Conservation (phyloP, 495 filamentous ascomycete genomes). For the Lophiostoma macrostomum region DNA sequence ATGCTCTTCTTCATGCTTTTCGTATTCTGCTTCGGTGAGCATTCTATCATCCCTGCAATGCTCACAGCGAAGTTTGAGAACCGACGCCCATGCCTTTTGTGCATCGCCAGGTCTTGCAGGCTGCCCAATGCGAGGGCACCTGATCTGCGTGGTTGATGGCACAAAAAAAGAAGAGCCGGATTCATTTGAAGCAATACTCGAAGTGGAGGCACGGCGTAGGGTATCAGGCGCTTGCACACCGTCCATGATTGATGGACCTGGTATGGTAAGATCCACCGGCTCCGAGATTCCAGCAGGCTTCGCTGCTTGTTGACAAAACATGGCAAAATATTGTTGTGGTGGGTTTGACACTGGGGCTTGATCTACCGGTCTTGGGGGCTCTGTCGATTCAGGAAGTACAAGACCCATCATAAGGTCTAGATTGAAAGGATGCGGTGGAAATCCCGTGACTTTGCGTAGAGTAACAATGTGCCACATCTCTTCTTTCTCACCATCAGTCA, state of each 20-base stretch:
- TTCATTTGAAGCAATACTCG: not conserved
- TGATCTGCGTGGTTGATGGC: constrained; percentile 9
- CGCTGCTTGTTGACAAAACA: too few relatives aligned
- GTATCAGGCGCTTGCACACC: too few relatives aligned
- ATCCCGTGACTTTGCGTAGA: not conserved
- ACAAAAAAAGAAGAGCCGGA: constrained; percentile 2
- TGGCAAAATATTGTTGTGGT: too few relatives aligned
- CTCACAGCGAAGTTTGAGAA: constrained; percentile 5
- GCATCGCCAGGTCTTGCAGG: not conserved
- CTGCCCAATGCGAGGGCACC: not conserved
- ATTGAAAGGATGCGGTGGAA: constrained; percentile 10
- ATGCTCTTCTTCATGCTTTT: constrained; percentile 2
- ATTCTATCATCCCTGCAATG: not conserved
- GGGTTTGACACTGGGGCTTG: not conserved
- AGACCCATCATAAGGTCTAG: constrained; percentile 16
- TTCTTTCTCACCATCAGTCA: constrained; percentile 1
- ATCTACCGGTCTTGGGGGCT: not conserved
- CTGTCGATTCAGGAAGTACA: not conserved
- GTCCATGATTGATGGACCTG: too few relatives aligned
- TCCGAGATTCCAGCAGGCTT: too few relatives aligned
- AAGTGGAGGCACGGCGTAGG: not conserved
- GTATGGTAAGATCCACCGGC: too few relatives aligned
- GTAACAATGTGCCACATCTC: constrained; percentile 6
- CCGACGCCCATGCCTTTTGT: not conserved
- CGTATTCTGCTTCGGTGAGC: constrained; percentile 9